These are phyloP conservation scores for Saturnispora saitoi DNA, from an alignment of 805 yeast species.

Conservation along the genomic window DNA sequence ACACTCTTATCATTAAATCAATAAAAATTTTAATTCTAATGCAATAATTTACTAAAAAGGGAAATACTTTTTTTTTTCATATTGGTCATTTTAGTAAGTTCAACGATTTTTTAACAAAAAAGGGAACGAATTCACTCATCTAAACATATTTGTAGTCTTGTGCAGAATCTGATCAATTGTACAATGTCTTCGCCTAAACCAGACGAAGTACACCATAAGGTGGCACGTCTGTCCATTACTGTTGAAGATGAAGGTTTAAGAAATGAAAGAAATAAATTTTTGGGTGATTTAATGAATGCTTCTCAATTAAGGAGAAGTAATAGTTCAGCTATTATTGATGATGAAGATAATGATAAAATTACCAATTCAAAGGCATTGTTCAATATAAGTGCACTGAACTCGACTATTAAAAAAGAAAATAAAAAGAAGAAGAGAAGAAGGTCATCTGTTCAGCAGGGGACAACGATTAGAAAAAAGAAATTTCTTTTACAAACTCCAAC, in stretches of 20 bases:
- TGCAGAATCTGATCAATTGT: not conserved
- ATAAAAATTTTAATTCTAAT: no score
- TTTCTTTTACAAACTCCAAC: constrained; percentile 20
- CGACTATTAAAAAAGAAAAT: constrained; percentile 16
- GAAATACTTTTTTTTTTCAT: no score
- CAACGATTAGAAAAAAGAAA: constrained; percentile 27
- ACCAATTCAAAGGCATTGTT: constrained; percentile 7
- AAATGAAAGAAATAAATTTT: constrained; percentile 15
- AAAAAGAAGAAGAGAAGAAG: constrained; percentile 30
- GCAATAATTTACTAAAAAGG: no score
- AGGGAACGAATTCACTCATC: not conserved
- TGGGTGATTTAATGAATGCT: constrained; percentile 7
- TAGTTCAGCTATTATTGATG: constrained; percentile 1
- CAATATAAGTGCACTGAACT: constrained; percentile 5
- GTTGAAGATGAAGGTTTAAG: constrained; percentile 13
- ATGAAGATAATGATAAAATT: constrained; percentile 21
- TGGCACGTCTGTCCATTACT: constrained; percentile 25
- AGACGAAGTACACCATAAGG: constrained; percentile 18
- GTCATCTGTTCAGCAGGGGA: constrained; percentile 29
- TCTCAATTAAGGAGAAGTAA: not conserved
- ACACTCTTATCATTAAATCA: no score
- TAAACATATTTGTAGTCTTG: not conserved
- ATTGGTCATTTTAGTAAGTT: no score
- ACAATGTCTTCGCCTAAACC: constrained; percentile 3
- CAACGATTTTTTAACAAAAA: no score